Evolutionary conservation across 2,329 filamentous ascomycete genomes (phyloP), one percentile per base, ranked within the genome.

Genomic region (Biscogniauxia marginata): DNA sequence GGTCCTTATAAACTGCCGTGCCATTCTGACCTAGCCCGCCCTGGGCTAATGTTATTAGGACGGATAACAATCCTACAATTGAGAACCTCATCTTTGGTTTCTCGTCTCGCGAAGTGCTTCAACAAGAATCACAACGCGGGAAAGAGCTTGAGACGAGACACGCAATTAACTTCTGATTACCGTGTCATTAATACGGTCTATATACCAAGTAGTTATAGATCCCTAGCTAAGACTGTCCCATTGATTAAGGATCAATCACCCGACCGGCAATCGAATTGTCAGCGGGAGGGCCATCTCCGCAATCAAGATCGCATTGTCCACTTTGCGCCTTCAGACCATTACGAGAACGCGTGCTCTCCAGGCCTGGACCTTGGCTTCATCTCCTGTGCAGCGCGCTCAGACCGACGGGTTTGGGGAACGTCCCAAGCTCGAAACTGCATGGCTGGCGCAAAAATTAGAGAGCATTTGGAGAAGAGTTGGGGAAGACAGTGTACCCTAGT

Each of bases 1-100:
- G 74, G 67, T 90, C 77, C 68, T 87, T 89, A 78, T 89, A 90
- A 45, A 83, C 60, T 2, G 79, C 56, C n/a, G 52, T 50, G 21
- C 44, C 60, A 7, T 50, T 60, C 51, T 65, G 60, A 16, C 57
- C 58, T 4, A 58, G 50, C 8, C 46, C 57, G 7, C 60, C 58
- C 8, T 57, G 58, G n/a, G 50, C 46, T 25, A 62, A 44, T 39
- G 59, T 57, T 48, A 59, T 55, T 4, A 67, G 60, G 16, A 59
- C 47, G 25, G 57, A 55, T 19, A 66, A n/a, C 24, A 49, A 47
- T 5, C 62, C 24, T 20, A 54, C 55, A 21, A 61, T 54, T 8
- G 59, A 59, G 39, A 48, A 43, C 55, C 57, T 54, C 63, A 69
- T 70, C 61, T 56, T 66, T 13, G 30, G 46, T 54, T 50, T 45